Base-by-base conservation (phyloP, 768 basidiomycete species). In the Galerina sulciceps region DNA sequence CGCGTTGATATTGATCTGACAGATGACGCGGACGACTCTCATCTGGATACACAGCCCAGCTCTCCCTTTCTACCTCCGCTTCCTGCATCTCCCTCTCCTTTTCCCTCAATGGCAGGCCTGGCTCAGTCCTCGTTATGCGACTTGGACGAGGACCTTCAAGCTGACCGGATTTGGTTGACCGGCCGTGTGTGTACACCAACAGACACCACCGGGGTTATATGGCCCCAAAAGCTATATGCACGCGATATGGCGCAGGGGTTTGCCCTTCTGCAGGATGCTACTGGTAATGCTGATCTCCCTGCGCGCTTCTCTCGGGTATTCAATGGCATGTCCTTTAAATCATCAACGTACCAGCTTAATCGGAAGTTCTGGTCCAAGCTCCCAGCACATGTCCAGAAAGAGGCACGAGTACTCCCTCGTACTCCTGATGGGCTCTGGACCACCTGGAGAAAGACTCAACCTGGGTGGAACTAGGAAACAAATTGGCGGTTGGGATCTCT, bases 221-320 rank as follows among this genome's bases (percentile, higher is more conserved):
- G 45, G 55, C 55, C 45, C 6, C 18, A 10, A 14, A 34, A 46
- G 23, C 47, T 57, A 36, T 47, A 57, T 47, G 43, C 55, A 6
- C 17, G n/a, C 18, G 55, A 57, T 31, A 57, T 57, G 55, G 44
- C 46, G 4, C 18, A 8, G 34, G 55, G 45, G 36, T 48, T 57
- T 35, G 20, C 8, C 13, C 31, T 23, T 13, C 20, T 57, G 13
- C 10, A 17, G n/a, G 9, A 9, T 37, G 13, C 15, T 34, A 31
- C 10, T 34, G 48, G 18, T 37, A 26, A 47, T 18, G 53, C 26
- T 37, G n/a, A 41, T 13, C 46, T 23, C 22, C 20, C 6, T n/a
- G 18, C 34, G 15, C 10, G 44, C n/a, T 45, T 45, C 44, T 45
- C 10, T 45, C 44, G 44, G 20, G 44, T 45, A 22, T 55, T 26